Conservation (phyloP, 1,284 basidiomycete species). For the Cutaneotrichosporon spelunceum region DNA sequence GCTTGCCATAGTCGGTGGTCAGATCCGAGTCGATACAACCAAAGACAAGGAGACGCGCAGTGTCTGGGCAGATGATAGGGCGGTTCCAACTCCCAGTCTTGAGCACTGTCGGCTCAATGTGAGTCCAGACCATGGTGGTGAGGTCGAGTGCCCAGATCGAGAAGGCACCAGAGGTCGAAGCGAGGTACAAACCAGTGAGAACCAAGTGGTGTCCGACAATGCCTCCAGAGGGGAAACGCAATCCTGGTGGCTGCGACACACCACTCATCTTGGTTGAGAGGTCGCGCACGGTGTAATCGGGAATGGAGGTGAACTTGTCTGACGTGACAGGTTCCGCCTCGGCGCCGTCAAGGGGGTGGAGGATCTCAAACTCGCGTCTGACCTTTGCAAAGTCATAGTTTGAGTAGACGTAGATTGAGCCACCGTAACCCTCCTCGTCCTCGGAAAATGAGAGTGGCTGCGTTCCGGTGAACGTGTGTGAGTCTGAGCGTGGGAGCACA, state of each 20-base stretch:
- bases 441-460: constrained; percentile 30
- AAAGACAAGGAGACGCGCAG: constrained; percentile 80
- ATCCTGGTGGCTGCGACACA: constrained; percentile 77
- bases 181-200: constrained; percentile 83
- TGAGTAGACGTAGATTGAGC: constrained; percentile 47
- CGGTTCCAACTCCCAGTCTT: constrained; percentile 82
- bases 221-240: constrained; percentile 88
- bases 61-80: constrained; percentile 71
- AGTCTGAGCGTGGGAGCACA: constrained; percentile 56
- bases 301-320: constrained; percentile 54
- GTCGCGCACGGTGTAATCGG: constrained; percentile 64
- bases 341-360: constrained; percentile 63
- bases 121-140: constrained; percentile 72
- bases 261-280: constrained; percentile 52
- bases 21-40: constrained; percentile 82
- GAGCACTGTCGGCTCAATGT: constrained; percentile 76
- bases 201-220: constrained; percentile 82
- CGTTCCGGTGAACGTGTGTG: constrained; percentile 16
- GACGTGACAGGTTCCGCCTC: constrained; percentile 59
- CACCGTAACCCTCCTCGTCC: constrained; percentile 45
- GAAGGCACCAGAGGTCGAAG: constrained; percentile 69
- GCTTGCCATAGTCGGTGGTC: constrained; percentile 84
- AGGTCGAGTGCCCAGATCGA: constrained; percentile 87
- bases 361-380: constrained; percentile 82
- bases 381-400: constrained; percentile 81